Percentiles rank a stretch among this genome's conserved stretches.
Evolutionary conservation across 768 basidiomycete species (phyloP).

Genomic region (Dictyophora rubrovolvata): DNA sequence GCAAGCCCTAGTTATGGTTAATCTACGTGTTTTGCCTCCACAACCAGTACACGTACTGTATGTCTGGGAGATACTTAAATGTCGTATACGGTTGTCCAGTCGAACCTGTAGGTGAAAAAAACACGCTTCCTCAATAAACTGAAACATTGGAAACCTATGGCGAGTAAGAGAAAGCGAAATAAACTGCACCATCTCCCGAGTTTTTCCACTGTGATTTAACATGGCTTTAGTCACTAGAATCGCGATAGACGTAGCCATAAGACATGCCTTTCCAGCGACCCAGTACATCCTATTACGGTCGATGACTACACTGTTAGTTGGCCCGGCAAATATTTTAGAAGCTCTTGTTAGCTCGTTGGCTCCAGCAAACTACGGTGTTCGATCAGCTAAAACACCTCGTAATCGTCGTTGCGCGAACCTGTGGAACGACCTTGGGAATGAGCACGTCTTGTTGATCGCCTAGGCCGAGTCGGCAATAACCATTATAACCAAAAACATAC

Average conservation of each 20-base stretch:
- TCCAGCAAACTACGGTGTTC: slow-evolving; percentile 54
- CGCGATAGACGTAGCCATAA: neutral
- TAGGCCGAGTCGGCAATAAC: slow-evolving; percentile 84
- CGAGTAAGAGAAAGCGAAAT: neutral
- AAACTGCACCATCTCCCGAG: slow-evolving; percentile 69
- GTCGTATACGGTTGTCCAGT: slow-evolving; percentile 80
- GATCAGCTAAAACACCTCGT: neutral
- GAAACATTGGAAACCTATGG: neutral
- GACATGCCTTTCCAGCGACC: slow-evolving; percentile 68
- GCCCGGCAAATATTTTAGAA: slow-evolving; percentile 61
- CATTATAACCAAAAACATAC: slow-evolving; percentile 83
- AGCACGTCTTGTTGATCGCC: slow-evolving; percentile 77
- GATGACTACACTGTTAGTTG: slow-evolving; percentile 72
- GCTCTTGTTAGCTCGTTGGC: slow-evolving; percentile 56
- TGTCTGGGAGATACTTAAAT: slow-evolving; percentile 80
- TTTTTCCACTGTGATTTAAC: slow-evolving; percentile 71
- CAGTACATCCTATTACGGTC: slow-evolving; percentile 82
- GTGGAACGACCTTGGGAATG: slow-evolving; percentile 74
- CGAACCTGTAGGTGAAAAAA: slow-evolving; percentile 47
- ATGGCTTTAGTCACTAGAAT: too few relatives aligned
- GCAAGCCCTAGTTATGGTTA: slow-evolving; percentile 51
- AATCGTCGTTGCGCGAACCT: slow-evolving; percentile 31
- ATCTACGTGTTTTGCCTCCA: neutral
- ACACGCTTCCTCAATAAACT: neutral
- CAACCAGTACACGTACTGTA: slow-evolving; percentile 44